Evolutionary conservation across 2,329 filamentous ascomycete genomes (phyloP).

Genomic region (Penicillium decumbens): DNA sequence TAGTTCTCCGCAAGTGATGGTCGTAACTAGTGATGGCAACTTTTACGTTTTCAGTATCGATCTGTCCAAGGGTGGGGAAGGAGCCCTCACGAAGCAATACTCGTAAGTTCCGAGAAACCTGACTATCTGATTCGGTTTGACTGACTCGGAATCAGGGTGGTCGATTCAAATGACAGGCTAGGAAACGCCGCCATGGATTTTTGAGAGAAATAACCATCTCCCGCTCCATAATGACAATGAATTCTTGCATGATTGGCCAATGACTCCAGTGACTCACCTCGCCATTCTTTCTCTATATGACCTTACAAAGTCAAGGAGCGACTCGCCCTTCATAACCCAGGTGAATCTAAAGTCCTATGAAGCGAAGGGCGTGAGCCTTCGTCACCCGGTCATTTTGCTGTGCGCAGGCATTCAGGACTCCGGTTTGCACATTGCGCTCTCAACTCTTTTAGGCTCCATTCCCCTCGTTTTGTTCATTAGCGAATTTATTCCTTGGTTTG

Average conservation of each 20-base stretch:
- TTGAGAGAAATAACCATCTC: constrained; percentile 15
- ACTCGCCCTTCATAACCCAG: neutral
- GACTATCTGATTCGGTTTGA: neutral
- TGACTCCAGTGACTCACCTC: neutral
- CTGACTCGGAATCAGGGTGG: constrained; percentile 32
- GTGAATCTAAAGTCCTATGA: neutral
- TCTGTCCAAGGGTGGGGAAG: constrained; percentile 89
- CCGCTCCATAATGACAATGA: neutral
- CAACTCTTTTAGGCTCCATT: constrained; percentile 10
- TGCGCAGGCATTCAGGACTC: neutral
- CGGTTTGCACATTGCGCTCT: neutral
- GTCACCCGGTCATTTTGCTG: neutral
- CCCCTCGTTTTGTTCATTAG: constrained; percentile 15
- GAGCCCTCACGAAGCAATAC: constrained; percentile 83
- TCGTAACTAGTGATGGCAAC: constrained; percentile 89
- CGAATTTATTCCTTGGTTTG: constrained; percentile 4
- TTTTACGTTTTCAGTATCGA: constrained; percentile 97
- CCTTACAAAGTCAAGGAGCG: neutral
- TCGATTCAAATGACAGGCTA: constrained; percentile 44
- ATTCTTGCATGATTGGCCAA: neutral
- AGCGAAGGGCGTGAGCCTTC: neutral
- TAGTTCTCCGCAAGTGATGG: constrained; percentile 93
- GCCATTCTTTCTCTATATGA: neutral
- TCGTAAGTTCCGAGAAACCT: constrained; percentile 60
- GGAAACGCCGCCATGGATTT: constrained; percentile 36